These are phyloP conservation scores for Apiospora pterosperma DNA, from an alignment of 2,329 filamentous ascomycete genomes.

Conservation along the genomic window DNA sequence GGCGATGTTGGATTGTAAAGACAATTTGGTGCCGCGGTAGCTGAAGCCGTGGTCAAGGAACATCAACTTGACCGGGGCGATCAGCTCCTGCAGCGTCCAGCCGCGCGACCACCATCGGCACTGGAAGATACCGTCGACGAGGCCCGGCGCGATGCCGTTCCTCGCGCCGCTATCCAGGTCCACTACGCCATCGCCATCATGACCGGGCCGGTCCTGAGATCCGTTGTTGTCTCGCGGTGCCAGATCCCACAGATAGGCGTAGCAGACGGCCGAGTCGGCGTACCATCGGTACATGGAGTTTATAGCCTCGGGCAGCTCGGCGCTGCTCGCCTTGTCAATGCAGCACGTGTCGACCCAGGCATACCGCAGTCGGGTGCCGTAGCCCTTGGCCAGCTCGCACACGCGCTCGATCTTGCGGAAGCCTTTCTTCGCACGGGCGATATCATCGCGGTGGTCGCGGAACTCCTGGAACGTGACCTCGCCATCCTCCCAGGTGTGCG, in stretches of 20 bases:
- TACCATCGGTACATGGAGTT: conserved; percentile 7
- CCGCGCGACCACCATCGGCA: conserved; percentile 5
- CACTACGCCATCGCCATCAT: background rate
- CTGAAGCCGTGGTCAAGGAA: background rate
- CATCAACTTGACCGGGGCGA: background rate
- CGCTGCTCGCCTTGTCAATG: conserved; percentile 4
- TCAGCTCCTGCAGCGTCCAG: conserved; percentile 6
- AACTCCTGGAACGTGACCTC: conserved; percentile 12
- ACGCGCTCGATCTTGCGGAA: conserved; percentile 1
- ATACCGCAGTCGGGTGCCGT: background rate
- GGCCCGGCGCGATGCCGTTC: background rate
- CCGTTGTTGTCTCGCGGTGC: conserved; percentile 26
- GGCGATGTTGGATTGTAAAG: background rate
- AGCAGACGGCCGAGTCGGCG: background rate
- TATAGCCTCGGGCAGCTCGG: conserved; percentile 5
- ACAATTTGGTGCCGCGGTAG: background rate
- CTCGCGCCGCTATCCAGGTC: background rate
- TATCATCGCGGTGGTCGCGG: background rate
- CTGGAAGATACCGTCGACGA: background rate
- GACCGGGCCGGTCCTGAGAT: conserved; percentile 18
- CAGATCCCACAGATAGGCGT: conserved; percentile 1
- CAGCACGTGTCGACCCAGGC: conserved; percentile 7
- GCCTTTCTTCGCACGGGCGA: background rate
- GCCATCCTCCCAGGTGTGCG: conserved; percentile 18
- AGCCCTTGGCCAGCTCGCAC: background rate